Evolutionary conservation across 495 filamentous ascomycete genomes (phyloP).

Genomic region (Xylaria sp.): DNA sequence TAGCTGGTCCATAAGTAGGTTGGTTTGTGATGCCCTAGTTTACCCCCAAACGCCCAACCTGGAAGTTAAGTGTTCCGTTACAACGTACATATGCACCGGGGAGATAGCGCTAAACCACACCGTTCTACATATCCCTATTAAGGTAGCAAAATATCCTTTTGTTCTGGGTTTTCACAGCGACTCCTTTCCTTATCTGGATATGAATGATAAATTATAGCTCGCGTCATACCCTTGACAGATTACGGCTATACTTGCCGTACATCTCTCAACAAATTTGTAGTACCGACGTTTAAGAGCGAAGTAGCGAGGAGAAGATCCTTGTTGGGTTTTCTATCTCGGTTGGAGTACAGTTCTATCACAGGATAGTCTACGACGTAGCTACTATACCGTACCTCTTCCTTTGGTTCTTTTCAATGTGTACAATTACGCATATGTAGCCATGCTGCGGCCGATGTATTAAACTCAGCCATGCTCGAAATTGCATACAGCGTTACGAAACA

Average conservation of each 20-base stretch:
- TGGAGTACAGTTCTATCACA: neutral
- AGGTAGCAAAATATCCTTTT: too few relatives aligned
- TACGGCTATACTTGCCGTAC: conserved; percentile 16
- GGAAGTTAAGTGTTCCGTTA: neutral
- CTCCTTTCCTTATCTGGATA: neutral
- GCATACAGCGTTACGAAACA: neutral
- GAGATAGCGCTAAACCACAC: neutral
- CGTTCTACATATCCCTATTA: neutral
- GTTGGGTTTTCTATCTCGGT: too few relatives aligned
- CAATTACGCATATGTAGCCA: conserved; percentile 14
- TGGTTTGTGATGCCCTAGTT: too few relatives aligned
- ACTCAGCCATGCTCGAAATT: conserved; percentile 6
- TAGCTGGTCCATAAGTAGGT: neutral
- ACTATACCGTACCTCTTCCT: neutral
- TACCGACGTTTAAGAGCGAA: neutral
- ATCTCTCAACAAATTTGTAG: neutral
- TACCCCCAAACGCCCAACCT: neutral
- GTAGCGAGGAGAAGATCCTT: neutral
- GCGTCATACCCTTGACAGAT: neutral
- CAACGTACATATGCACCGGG: neutral
- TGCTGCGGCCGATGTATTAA: conserved; percentile 15
- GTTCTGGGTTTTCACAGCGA: neutral
- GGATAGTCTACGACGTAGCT: neutral
- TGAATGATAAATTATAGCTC: neutral
- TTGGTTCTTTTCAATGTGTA: conserved; percentile 8